Percentiles rank a stretch among this genome's conserved stretches.
phyloP scores from a whole-genome alignment of 352 stramenopile genomes.

The Hyaloperonospora brassicae region DNA sequence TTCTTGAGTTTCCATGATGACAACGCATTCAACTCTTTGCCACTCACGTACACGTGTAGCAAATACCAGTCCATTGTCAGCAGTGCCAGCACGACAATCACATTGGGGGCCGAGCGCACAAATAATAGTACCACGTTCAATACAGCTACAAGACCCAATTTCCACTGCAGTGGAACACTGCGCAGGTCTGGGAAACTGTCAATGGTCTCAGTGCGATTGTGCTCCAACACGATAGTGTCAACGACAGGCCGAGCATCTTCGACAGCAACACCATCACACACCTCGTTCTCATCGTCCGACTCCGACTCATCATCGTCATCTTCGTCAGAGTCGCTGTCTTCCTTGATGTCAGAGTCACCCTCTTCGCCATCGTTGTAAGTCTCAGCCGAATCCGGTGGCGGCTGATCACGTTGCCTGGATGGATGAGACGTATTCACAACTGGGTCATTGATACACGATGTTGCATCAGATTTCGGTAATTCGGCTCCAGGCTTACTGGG shows the following conservation, averaged over 20 bases:
- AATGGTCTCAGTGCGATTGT: constrained; percentile 2
- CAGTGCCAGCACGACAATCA: constrained; percentile 25
- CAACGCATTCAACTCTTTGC: constrained; percentile 6
- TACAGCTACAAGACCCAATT: constrained; percentile 21
- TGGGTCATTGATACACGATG: constrained; percentile 9
- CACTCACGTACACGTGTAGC: constrained; percentile 20
- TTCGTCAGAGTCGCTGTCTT: constrained; percentile 32
- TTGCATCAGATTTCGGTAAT: background rate
- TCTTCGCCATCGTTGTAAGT: constrained; percentile 31
- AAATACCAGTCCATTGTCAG: constrained; percentile 28
- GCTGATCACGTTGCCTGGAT: constrained; percentile 8
- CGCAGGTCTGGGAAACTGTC: constrained; percentile 21
- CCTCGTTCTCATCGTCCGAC: constrained; percentile 26
- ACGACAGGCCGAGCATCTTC: constrained; percentile 14
- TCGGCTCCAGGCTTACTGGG: constrained; percentile 19
- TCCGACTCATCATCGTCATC: constrained; percentile 30
- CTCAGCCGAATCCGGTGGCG: constrained; percentile 20
- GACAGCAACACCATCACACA: constrained; percentile 23
- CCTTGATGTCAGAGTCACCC: constrained; percentile 34
- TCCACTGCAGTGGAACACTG: constrained; percentile 29
- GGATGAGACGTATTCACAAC: constrained; percentile 11
- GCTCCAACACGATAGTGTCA: background rate
- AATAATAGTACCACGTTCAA: constrained; percentile 30
- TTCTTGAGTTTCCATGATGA: constrained; percentile 19
- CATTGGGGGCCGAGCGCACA: constrained; percentile 18